A percentile compares a stretch with the other conserved stretches of the same genome.
Conservation (phyloP, 2,329 filamentous ascomycete species). For the Aspergillus sp. region DNA sequence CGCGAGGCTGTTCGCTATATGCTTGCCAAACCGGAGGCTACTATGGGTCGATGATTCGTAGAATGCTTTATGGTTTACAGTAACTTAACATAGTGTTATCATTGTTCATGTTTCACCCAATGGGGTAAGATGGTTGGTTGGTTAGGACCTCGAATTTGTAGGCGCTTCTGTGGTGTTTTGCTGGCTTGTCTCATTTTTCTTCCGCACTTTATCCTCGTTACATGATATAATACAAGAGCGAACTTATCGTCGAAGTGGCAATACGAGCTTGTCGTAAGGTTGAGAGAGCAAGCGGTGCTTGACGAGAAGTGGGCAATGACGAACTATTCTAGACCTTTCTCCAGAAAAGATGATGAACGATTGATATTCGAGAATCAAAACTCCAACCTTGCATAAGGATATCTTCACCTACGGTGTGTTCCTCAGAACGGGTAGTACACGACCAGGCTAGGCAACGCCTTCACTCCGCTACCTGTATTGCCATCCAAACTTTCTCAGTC, state of each 20-base stretch:
- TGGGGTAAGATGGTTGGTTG: slow-evolving; percentile 6
- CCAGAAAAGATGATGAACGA: background rate
- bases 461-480: background rate
- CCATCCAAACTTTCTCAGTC: background rate
- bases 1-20: slow-evolving; percentile 66
- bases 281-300: background rate
- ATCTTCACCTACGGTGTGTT: background rate
- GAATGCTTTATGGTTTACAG: background rate
- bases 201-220: slow-evolving; percentile 17
- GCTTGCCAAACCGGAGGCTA: slow-evolving; percentile 55
- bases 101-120: background rate
- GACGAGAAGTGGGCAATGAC: no score
- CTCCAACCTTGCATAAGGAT: background rate
- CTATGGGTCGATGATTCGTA: slow-evolving; percentile 26
- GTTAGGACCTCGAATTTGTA: slow-evolving; percentile 9
- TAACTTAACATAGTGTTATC: background rate
- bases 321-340: background rate
- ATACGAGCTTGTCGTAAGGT: background rate
- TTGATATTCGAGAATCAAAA: background rate
- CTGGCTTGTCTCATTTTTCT: slow-evolving; percentile 23
- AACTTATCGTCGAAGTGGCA: background rate
- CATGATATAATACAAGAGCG: background rate
- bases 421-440: background rate
- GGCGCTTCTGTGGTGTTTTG: slow-evolving; percentile 34
- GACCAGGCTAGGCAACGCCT: background rate